Base-by-base conservation (phyloP, 1,284 basidiomycete genomes). In the Leccinum subfulvum region DNA sequence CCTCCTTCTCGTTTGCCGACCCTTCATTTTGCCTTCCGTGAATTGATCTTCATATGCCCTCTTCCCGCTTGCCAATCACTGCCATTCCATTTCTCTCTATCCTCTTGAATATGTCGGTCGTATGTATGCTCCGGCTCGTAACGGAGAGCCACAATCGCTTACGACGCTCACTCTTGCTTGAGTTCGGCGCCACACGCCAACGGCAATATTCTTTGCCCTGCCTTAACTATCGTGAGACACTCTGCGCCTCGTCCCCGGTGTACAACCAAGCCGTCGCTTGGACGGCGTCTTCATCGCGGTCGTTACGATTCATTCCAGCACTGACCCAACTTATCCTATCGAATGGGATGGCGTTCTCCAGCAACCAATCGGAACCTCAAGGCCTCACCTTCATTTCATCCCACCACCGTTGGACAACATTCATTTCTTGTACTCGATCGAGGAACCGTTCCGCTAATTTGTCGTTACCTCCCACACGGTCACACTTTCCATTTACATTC, bases 251-350 rank as follows among this genome's bases (percentile, higher is more conserved):
- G 21, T 49, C 47, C 21, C 11, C 47, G 13, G 11, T 49, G 4
- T 26, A n/a, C 14, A 16, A 52, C 49, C 26, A n/a, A 26, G 52
- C 52, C 21, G 13, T 23, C 2, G 21, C 44, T 49, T 23, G 47
- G 47, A 49, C 37, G 47, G 47, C 21, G 13, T 13, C 47, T 41
- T n/a, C 16, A 35, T 37, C 23, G 2, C 26, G 5, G 26, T 33
- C 51, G 62, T 55, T 56, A 59, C n/a, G 3, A n/a, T 66, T 28
- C 65, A 67, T 66, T 64, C 56, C 28, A 56, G 16, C 59, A 41
- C 51, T 39, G 30, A 21, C 51, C 53, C 18, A 14, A 30, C 26
- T 30, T 18, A 7, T 55, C n/a, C 18, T 51, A 52, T 5, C 35
- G 2, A 8, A 9, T 28, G 47, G 11, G 9, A 47, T 35, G 26